Conservation (phyloP, 148 eudicot genomes). For the Rheum nobile region DNA sequence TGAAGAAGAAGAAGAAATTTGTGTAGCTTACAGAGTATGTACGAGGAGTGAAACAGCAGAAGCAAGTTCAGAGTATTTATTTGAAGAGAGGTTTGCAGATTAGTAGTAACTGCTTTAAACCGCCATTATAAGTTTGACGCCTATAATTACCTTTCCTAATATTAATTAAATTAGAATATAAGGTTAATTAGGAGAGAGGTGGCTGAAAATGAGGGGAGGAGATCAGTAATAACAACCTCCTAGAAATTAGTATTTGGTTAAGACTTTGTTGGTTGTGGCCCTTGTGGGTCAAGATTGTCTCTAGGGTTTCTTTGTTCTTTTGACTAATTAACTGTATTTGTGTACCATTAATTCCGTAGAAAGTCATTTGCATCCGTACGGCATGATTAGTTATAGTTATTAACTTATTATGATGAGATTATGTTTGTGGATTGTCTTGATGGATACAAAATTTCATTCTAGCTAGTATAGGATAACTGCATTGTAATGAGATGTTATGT, state of each 20-base stretch:
- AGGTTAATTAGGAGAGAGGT: background rate
- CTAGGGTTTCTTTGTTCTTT: background rate
- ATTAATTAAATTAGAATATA: background rate
- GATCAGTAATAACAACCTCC: background rate
- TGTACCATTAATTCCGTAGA: background rate
- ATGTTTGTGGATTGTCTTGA: background rate
- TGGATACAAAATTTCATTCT: no score
- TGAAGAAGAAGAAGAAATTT: background rate
- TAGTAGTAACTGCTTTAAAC: constrained; percentile 1
- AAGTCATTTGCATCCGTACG: background rate
- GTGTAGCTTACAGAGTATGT: background rate
- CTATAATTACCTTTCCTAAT: background rate
- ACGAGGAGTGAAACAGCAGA: background rate
- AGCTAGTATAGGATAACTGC: no score
- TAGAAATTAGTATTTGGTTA: background rate
- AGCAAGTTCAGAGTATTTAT: background rate
- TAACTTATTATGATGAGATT: no score
- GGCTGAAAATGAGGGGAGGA: background rate
- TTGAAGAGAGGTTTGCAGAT: background rate
- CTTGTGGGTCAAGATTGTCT: background rate
- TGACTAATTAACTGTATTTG: background rate
- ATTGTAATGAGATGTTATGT: no score
- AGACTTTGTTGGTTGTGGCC: background rate
- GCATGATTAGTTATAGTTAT: background rate
- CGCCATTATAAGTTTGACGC: background rate